Evolutionary conservation across 176 grass and related monocot genomes (phyloP).

Genomic region (Oryza officinalis): DNA sequence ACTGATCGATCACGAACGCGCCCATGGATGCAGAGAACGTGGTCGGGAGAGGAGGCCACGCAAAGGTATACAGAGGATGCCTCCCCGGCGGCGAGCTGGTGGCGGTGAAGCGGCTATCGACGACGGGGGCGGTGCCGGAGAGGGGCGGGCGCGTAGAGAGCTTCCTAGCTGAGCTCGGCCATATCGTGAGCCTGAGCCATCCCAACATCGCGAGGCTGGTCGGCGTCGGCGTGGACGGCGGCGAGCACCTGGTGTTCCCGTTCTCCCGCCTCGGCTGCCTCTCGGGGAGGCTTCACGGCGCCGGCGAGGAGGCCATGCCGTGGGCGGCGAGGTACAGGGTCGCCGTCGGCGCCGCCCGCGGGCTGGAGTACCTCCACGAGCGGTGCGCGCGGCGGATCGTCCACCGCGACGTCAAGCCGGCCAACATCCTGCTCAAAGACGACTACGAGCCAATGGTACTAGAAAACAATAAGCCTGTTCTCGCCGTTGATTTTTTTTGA

Average conservation of each 20-base stretch:
- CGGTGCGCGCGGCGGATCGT: slow-evolving; percentile 67
- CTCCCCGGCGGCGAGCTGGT: slow-evolving; percentile 63
- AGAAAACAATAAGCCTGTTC: too few relatives aligned
- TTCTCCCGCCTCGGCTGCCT: slow-evolving; percentile 71
- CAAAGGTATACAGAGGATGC: slow-evolving; percentile 66
- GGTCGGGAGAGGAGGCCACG: slow-evolving; percentile 67
- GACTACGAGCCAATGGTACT: slow-evolving; percentile 67
- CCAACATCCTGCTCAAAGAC: slow-evolving; percentile 71
- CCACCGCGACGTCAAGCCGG: slow-evolving; percentile 77
- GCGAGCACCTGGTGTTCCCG: slow-evolving; percentile 76
- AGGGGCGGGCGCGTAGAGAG: slow-evolving; percentile 32
- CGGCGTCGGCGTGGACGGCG: slow-evolving; percentile 70
- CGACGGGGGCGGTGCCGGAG: slow-evolving; percentile 23
- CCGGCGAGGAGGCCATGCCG: slow-evolving; percentile 27
- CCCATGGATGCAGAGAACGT: slow-evolving; percentile 43
- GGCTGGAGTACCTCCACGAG: slow-evolving; percentile 86
- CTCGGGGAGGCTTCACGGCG: slow-evolving; percentile 56
- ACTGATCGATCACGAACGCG: background rate
- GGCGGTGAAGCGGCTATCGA: slow-evolving; percentile 61
- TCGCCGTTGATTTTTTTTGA: too few relatives aligned
- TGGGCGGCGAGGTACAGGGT: slow-evolving; percentile 63
- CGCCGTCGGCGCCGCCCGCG: slow-evolving; percentile 54
- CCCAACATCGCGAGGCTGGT: slow-evolving; percentile 71
- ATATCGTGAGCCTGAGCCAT: slow-evolving; percentile 65
- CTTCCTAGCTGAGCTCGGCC: slow-evolving; percentile 78